These are phyloP conservation scores for Penicillium sp. DNA, from an alignment of 2,329 filamentous ascomycete species.

Conservation along the genomic window DNA sequence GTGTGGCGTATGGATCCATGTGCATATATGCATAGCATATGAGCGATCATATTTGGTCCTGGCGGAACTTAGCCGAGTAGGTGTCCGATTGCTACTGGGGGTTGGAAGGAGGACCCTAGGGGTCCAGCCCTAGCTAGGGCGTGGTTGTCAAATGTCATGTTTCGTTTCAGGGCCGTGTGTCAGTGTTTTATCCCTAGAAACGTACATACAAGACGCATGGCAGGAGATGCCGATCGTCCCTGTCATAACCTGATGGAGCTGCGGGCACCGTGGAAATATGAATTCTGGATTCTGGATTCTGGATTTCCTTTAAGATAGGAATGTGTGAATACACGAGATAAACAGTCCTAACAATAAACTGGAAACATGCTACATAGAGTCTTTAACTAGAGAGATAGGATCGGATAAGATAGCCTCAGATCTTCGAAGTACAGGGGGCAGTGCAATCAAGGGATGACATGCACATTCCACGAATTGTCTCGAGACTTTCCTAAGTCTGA, in stretches of 20 bases:
- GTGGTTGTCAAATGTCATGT: constrained; percentile 12
- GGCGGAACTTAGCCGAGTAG: constrained; percentile 1
- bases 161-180: constrained; percentile 1
- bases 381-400: too few relatives aligned
- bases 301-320: too few relatives aligned
- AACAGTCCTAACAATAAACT: too few relatives aligned
- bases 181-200: constrained; percentile 4
- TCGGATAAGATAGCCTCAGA: background rate
- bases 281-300: background rate
- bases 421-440: constrained; percentile 16
- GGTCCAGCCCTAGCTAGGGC: background rate
- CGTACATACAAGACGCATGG: background rate
- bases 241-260: background rate
- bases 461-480: constrained; percentile 20
- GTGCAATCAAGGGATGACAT: constrained; percentile 27
- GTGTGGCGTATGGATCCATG: constrained; percentile 2
- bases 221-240: constrained; percentile 1
- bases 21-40: constrained; percentile 18
- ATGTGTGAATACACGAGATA: too few relatives aligned
- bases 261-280: background rate
- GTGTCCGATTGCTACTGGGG: background rate
- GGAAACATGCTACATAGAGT: too few relatives aligned
- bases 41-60: constrained; percentile 19
- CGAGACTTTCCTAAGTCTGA: background rate
- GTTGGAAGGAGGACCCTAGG: background rate